phyloP scores from a whole-genome alignment of 2,329 filamentous ascomycete genomes.

The Penicillium expansum region DNA sequence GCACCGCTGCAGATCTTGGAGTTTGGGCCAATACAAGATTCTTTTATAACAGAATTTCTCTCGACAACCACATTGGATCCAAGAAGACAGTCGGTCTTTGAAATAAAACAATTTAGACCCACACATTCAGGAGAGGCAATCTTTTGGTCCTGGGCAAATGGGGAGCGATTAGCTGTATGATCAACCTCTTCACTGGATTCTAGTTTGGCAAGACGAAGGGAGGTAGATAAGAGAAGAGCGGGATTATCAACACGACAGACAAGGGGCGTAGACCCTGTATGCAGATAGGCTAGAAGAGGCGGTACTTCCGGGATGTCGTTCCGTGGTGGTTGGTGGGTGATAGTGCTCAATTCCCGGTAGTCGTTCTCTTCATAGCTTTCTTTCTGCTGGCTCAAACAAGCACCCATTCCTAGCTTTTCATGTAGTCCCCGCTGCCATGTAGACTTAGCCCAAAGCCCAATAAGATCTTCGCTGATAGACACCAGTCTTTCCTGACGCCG shows the following conservation, averaged over 20 bases:
- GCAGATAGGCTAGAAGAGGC: not conserved
- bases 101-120: not conserved
- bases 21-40: conserved; percentile 1
- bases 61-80: not conserved
- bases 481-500: not conserved
- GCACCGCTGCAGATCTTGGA: not conserved
- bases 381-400: not conserved
- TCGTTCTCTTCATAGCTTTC: not conserved
- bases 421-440: not conserved
- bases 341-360: not conserved
- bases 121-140: not conserved
- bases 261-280: not conserved
- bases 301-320: not conserved
- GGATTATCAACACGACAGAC: not conserved
- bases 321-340: not conserved
- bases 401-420: not conserved
- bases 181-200: not conserved
- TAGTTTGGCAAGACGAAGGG: conserved; percentile 1
- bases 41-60: not conserved
- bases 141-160: not conserved
- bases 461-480: not conserved
- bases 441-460: conserved; percentile 1
- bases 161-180: not conserved
- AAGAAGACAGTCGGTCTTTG: not conserved
- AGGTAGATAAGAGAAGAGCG: not conserved